Conservation (phyloP, 106 monocot genomes). For the Posidonia australis region DNA sequence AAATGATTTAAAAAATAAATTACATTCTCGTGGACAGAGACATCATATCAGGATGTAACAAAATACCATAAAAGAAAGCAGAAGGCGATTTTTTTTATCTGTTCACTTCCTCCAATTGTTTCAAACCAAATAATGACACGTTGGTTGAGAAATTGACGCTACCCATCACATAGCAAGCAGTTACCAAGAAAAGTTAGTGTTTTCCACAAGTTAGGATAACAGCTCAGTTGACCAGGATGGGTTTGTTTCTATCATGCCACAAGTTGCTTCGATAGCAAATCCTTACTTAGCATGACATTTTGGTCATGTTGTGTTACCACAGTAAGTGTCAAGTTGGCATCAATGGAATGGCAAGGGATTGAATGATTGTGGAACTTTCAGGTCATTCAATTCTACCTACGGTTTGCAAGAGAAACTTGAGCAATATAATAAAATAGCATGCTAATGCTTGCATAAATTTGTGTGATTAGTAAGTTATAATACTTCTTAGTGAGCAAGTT, state of each 20-base stretch:
- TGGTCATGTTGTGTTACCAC: background rate
- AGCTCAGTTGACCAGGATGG: background rate
- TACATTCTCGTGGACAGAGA: no score
- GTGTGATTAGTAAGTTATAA: background rate
- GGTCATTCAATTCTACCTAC: background rate
- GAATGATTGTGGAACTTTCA: background rate
- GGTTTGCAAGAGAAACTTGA: background rate
- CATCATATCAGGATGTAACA: no score
- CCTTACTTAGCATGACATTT: background rate
- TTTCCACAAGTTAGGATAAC: no score
- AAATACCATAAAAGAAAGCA: no score
- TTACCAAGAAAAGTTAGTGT: background rate
- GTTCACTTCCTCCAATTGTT: no score
- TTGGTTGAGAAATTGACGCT: background rate
- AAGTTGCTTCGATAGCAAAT: background rate
- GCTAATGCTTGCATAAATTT: background rate
- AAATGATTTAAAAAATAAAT: no score
- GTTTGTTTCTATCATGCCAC: background rate
- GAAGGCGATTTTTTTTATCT: no score
- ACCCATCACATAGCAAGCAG: no score
- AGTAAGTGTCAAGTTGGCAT: no score
- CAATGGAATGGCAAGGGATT: background rate
- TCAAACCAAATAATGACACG: background rate
- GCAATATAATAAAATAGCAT: background rate
- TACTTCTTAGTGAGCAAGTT: constrained; percentile 68